Conservation (phyloP, 495 filamentous ascomycete genomes). For the Acidiella bohemica region DNA sequence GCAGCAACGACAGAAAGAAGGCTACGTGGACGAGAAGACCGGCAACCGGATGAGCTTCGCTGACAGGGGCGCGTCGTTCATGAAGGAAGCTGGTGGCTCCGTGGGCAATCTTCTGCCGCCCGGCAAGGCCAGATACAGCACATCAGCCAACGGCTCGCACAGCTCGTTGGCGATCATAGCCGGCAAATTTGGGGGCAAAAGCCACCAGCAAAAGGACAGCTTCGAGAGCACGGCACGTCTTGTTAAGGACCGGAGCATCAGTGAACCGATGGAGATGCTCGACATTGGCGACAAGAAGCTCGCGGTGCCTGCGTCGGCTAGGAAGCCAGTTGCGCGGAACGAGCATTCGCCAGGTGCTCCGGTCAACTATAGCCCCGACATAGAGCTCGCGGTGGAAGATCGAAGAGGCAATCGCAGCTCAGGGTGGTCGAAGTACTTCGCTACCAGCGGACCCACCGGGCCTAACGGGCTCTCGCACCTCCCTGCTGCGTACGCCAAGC, state of each 20-base stretch:
- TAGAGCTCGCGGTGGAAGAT: conserved; percentile 4
- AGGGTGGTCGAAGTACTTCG: conserved; percentile 51
- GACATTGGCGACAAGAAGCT: conserved; percentile 11
- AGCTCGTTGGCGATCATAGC: conserved; percentile 30
- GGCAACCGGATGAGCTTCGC: conserved; percentile 45
- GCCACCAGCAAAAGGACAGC: conserved; percentile 20
- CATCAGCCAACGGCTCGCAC: conserved; percentile 20
- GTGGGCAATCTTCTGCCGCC: conserved; percentile 27
- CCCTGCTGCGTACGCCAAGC: conserved; percentile 15
- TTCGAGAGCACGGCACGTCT: conserved; percentile 26
- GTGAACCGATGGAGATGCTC: conserved; percentile 27
- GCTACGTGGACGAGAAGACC: conserved; percentile 38
- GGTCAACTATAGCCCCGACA: conserved; percentile 3
- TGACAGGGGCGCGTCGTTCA: conserved; percentile 47
- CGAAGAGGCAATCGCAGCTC: conserved; percentile 34
- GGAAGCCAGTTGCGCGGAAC: conserved; percentile 3
- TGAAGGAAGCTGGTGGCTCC: conserved; percentile 36
- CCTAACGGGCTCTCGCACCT: conserved; percentile 25
- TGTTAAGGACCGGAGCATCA: conserved; percentile 19
- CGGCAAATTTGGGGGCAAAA: conserved; percentile 31
- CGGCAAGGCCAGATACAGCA: conserved; percentile 4
- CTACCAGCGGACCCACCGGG: conserved; percentile 38
- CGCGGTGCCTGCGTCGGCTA: background rate
- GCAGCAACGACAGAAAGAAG: conserved; percentile 38
- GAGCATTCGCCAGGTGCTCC: conserved; percentile 3